Evolutionary conservation across 2,329 filamentous ascomycete species (phyloP).

Genomic region (Harringtonia lauricola): DNA sequence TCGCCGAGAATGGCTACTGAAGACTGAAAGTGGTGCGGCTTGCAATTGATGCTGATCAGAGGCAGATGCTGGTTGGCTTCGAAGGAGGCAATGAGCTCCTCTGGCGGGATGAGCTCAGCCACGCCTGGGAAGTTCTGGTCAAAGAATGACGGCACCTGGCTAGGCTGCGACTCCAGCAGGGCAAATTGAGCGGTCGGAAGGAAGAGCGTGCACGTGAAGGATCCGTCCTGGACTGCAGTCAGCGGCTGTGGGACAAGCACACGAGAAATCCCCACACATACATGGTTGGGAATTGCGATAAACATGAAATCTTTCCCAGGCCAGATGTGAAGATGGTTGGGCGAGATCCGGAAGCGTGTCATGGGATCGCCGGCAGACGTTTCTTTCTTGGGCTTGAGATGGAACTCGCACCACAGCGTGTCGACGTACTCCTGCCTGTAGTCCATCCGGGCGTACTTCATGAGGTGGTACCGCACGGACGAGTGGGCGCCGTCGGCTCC

Average conservation of each 20-base stretch:
- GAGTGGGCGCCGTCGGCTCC: slow-evolving; percentile 95
- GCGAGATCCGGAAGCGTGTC: slow-evolving; percentile 64
- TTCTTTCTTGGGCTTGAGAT: slow-evolving; percentile 47
- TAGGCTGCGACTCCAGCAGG: slow-evolving; percentile 51
- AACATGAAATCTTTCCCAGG: slow-evolving; percentile 94
- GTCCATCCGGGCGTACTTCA: slow-evolving; percentile 87
- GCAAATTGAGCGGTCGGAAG: slow-evolving; percentile 61
- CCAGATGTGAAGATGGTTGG: slow-evolving; percentile 96
- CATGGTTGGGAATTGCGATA: slow-evolving; percentile 76
- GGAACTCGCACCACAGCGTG: slow-evolving; percentile 94
- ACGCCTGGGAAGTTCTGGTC: slow-evolving; percentile 80
- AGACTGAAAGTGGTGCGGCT: slow-evolving; percentile 69
- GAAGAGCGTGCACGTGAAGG: slow-evolving; percentile 93
- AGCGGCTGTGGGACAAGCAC: neutral
- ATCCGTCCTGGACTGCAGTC: slow-evolving; percentile 53
- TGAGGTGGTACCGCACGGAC: slow-evolving; percentile 79
- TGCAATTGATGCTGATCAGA: slow-evolving; percentile 86
- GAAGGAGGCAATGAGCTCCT: slow-evolving; percentile 65
- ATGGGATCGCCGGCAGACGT: slow-evolving; percentile 18
- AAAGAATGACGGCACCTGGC: slow-evolving; percentile 61
- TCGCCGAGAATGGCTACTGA: slow-evolving; percentile 83
- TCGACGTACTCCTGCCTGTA: slow-evolving; percentile 95
- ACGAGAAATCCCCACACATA: slow-evolving; percentile 20
- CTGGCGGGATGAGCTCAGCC: slow-evolving; percentile 54
- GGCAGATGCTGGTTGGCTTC: slow-evolving; percentile 77